Evolutionary conservation across 257 asterid species (phyloP).

Genomic region (Nemophila menziesii): DNA sequence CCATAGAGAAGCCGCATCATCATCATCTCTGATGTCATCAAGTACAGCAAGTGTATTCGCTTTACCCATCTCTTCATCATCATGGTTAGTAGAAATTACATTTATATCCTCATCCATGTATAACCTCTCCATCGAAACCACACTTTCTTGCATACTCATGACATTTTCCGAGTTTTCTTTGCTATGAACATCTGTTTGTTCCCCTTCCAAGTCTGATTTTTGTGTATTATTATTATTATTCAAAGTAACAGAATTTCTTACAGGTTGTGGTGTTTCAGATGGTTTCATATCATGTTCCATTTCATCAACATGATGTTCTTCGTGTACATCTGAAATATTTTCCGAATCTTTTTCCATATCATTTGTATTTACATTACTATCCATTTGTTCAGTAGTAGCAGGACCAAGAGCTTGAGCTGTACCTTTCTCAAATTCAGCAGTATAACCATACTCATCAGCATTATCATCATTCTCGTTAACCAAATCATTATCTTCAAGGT

Average conservation of each 20-base stretch:
- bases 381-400: constrained; percentile 76
- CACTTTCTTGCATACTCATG: constrained; percentile 27
- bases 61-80: constrained; percentile 53
- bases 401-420: constrained; percentile 96
- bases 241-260: constrained; percentile 23
- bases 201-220: constrained; percentile 21
- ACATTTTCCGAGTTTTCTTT: constrained; percentile 20
- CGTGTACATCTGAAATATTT: constrained; percentile 17
- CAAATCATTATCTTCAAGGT: constrained; percentile 37
- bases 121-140: constrained; percentile 40
- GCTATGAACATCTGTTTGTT: too few relatives aligned
- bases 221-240: constrained; percentile 24
- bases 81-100: constrained; percentile 26
- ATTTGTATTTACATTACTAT: constrained; percentile 32
- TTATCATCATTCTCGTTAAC: constrained; percentile 52
- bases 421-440: constrained; percentile 75
- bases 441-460: constrained; percentile 77
- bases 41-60: constrained; percentile 33
- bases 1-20: constrained; percentile 60
- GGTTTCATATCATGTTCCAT: constrained; percentile 36
- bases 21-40: constrained; percentile 33
- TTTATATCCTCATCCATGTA: constrained; percentile 41
- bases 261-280: constrained; percentile 36
- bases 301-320: constrained; percentile 30
- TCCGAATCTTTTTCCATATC: constrained; percentile 42